phyloP scores from a whole-genome alignment of 2,329 filamentous ascomycete species.

The Arthrinium phaeospermum region DNA sequence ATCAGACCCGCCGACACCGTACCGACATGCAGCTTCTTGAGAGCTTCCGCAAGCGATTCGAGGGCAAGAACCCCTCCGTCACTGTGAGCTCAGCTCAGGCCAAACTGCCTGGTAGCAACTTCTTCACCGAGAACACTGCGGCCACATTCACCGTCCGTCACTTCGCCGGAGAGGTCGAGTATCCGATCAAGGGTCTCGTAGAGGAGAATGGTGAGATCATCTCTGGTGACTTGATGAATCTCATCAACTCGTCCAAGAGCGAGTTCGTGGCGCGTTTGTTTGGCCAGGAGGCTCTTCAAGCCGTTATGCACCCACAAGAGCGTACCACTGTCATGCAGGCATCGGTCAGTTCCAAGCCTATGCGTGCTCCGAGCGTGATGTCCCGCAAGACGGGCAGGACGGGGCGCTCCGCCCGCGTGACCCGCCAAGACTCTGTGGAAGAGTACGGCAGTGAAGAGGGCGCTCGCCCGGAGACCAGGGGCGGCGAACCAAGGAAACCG shows the following conservation, averaged over 20 bases:
- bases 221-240: conserved; percentile 92
- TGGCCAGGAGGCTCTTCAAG: conserved; percentile 93
- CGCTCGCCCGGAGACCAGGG: conserved; percentile 28
- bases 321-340: conserved; percentile 92
- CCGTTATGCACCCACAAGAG: conserved; percentile 91
- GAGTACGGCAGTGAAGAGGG: conserved; percentile 60
- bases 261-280: conserved; percentile 90
- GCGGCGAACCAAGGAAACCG: conserved; percentile 43
- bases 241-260: conserved; percentile 87
- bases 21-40: conserved; percentile 91
- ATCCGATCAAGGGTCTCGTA: conserved; percentile 82
- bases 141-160: conserved; percentile 91
- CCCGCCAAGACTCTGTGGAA: conserved; percentile 50
- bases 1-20: conserved; percentile 89
- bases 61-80: conserved; percentile 92
- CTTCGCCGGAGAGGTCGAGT: conserved; percentile 96
- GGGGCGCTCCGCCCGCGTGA: conserved; percentile 42
- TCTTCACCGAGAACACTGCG: conserved; percentile 79
- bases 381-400: conserved; percentile 68
- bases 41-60: conserved; percentile 88
- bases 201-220: conserved; percentile 98
- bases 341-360: conserved; percentile 92
- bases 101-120: conserved; percentile 86
- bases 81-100: conserved; percentile 76
- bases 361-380: conserved; percentile 91